A percentile compares a stretch with the other conserved stretches of the same genome.
Conservation (phyloP, 176 grass and related monocot species). For the Aegilops umbellulata region DNA sequence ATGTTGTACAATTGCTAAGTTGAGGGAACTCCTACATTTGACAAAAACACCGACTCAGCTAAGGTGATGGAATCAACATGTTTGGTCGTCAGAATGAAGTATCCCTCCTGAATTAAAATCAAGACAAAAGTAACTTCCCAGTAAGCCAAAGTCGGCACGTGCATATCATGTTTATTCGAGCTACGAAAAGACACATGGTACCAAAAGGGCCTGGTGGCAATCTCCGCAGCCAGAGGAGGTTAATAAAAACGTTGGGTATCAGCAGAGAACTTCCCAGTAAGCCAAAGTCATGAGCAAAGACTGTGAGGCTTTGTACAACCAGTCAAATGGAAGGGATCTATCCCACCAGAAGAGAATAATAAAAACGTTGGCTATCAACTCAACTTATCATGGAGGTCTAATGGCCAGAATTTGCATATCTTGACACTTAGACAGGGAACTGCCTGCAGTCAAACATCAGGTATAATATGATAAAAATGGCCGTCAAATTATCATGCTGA, state of each 20-base stretch:
- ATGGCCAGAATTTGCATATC: not conserved
- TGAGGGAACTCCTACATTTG: not conserved
- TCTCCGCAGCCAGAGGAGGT: conserved; percentile 22
- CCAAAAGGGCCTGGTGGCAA: conserved; percentile 56
- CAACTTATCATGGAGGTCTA: not conserved
- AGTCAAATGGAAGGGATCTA: not conserved
- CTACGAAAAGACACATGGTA: conserved; percentile 46
- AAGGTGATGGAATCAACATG: conserved; percentile 16
- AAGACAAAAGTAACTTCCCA: conserved; percentile 34
- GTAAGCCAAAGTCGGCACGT: conserved; percentile 61
- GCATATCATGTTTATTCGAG: conserved; percentile 63
- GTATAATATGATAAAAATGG: not conserved
- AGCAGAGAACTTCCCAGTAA: no score
- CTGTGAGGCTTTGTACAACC: not conserved
- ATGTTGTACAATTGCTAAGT: conserved; percentile 4
- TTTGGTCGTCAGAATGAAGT: conserved; percentile 5
- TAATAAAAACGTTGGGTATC: no score
- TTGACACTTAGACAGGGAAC: not conserved
- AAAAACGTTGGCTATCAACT: not conserved
- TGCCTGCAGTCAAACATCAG: not conserved
- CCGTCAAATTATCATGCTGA: conserved; percentile 1
- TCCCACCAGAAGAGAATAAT: not conserved
- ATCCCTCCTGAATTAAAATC: not conserved
- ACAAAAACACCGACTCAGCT: conserved; percentile 18
- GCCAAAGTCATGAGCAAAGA: not conserved